Evolutionary conservation across 129 eudicot species (phyloP).

Genomic region (Cynara cardunculus): DNA sequence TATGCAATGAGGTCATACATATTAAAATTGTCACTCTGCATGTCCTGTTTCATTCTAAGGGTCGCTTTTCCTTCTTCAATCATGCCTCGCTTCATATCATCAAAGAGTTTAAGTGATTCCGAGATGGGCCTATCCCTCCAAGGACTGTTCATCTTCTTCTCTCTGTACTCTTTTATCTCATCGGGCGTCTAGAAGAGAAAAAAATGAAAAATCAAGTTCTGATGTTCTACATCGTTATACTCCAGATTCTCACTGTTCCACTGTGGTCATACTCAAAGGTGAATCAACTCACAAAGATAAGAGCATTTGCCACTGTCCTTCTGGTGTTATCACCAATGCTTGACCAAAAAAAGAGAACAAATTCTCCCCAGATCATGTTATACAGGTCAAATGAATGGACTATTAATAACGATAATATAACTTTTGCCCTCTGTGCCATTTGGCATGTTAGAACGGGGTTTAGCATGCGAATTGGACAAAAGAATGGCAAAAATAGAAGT

Average conservation of each 20-base stretch:
- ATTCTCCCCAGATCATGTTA: not conserved
- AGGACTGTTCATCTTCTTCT: slow-evolving; percentile 90
- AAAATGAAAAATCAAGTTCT: slow-evolving; percentile 2
- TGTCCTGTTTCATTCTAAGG: slow-evolving; percentile 91
- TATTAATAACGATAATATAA: not conserved
- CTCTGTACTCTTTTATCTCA: slow-evolving; percentile 84
- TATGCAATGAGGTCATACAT: slow-evolving; percentile 98
- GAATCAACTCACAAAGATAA: not conserved
- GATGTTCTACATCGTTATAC: not conserved
- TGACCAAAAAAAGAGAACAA: no score
- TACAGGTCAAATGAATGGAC: not conserved
- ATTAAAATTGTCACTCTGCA: slow-evolving; percentile 90
- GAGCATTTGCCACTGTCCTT: not conserved
- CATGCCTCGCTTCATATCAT: slow-evolving; percentile 83
- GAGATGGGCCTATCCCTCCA: slow-evolving; percentile 86
- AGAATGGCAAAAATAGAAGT: not conserved
- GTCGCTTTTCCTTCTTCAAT: slow-evolving; percentile 97
- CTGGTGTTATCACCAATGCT: no score
- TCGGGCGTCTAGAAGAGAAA: slow-evolving; percentile 56
- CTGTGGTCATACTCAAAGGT: not conserved
- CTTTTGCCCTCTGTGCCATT: not conserved
- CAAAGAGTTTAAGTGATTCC: slow-evolving; percentile 71
- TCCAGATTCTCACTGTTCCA: not conserved
- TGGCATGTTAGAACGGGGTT: not conserved
- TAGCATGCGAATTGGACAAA: not conserved